Conservation (phyloP, 352 stramenopile genomes). For the Phytophthora pistaciae region DNA sequence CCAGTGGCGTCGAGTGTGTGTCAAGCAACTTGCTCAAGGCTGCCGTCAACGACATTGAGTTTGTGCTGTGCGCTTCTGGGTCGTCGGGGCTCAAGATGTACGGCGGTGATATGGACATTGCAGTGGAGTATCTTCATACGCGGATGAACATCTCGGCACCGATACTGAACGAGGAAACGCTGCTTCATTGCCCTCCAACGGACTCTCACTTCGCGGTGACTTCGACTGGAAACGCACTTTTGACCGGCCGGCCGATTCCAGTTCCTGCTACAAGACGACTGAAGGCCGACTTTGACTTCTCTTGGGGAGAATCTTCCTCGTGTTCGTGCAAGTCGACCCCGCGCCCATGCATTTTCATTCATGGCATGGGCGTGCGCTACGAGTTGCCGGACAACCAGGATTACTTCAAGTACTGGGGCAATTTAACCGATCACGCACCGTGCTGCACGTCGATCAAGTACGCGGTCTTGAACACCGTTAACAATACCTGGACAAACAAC, state of each 20-base stretch:
- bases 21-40: conserved; percentile 1
- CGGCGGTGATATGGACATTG: conserved; percentile 18
- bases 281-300: background rate
- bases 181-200: background rate
- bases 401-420: conserved; percentile 23
- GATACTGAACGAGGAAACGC: background rate
- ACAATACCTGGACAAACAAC: conserved; percentile 21
- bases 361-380: background rate
- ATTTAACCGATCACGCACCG: conserved; percentile 26
- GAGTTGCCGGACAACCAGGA: background rate
- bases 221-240: background rate
- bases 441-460: conserved; percentile 31
- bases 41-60: conserved; percentile 12
- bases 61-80: conserved; percentile 9
- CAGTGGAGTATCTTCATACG: conserved; percentile 3
- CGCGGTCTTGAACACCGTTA: conserved; percentile 12
- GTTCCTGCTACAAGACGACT: background rate
- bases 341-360: conserved; percentile 3
- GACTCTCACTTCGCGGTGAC: background rate
- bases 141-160: conserved; percentile 10
- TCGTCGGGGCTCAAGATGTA: conserved; percentile 12
- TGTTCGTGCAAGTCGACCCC: conserved; percentile 1
- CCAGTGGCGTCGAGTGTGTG: background rate
- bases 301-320: background rate
- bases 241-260: background rate